Conservation (phyloP, 495 filamentous ascomycete species). For the Apiosordaria backusii region DNA sequence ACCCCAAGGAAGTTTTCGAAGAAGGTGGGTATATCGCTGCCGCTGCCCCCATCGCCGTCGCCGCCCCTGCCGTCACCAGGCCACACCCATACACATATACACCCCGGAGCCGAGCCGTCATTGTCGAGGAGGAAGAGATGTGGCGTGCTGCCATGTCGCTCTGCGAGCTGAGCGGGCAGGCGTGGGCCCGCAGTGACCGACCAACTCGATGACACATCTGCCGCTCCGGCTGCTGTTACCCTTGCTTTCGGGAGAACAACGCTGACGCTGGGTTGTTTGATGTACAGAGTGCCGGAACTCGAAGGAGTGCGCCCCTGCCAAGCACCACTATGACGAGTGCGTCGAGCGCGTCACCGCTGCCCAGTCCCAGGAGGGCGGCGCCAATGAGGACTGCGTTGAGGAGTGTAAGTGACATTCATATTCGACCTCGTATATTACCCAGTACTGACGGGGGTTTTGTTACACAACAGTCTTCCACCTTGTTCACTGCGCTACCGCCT, state of each 20-base stretch:
- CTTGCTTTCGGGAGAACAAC: background rate
- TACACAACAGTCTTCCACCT: conserved; percentile 85
- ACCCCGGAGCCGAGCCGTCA: background rate
- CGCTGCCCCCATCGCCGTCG: background rate
- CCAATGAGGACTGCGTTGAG: conserved; percentile 93
- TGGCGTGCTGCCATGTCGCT: conserved; percentile 5
- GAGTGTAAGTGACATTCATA: conserved; percentile 73
- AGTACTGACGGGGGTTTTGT: background rate
- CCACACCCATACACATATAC: background rate
- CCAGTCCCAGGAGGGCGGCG: conserved; percentile 54
- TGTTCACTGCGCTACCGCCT: conserved; percentile 83
- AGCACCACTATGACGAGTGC: conserved; percentile 98
- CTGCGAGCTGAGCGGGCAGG: conserved; percentile 1
- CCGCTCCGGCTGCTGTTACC: background rate
- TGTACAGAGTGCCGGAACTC: conserved; percentile 79
- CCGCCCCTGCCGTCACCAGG: background rate
- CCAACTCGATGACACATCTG: conserved; percentile 7
- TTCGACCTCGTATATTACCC: conserved; percentile 4
- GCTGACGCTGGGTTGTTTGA: conserved; percentile 28
- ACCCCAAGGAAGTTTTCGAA: conserved; percentile 82
- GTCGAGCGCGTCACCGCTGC: conserved; percentile 84
- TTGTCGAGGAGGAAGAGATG: conserved; percentile 3
- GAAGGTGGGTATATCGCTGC: conserved; percentile 65
- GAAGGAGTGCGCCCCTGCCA: conserved; percentile 75
- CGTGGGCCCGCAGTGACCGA: conserved; percentile 2